Base-by-base conservation (phyloP, 2,329 filamentous ascomycete species). In the Aspergillus novoparasiticus region DNA sequence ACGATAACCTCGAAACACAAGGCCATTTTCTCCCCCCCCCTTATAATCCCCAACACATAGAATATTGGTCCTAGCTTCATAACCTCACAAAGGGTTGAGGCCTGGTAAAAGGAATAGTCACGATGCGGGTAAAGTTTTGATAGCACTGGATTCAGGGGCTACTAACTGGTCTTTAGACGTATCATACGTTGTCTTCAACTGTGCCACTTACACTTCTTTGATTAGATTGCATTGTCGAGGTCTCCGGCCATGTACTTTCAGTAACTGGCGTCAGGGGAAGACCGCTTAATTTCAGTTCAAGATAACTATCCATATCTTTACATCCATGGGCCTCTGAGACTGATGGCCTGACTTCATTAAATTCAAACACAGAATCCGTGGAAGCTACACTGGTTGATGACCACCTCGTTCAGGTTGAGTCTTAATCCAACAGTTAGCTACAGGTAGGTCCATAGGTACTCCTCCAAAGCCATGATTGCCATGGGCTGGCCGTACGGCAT, bases 401-500 rank as follows among this genome's bases (percentile, higher is more conserved):
- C 10, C 26, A 28, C 5, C 12, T 6, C 12, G 19, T 41, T 41
- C 34, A 41, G 6, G 19, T 19, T 16, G 39, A 41, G 5, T 6
- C 34, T 36, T 14, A 16, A 36, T 36, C 16, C 14, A 36, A 36
- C 14, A 36, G 19, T 4, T 9, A 6, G 5, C 16, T 41, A 41
- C 8, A 41, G 16, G 39, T 41, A 41, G 16, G 39, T 41, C 16
- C 39, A 41, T 41, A 91, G 73, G 69, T 90, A 91, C 78, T 94
- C 91, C 0, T 90, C 90, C 67, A 94, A 75, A 0, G 90, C 88
- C 88, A 94, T 93, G 66, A 93, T 92, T 0, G 90, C 91, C 91
- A 94, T 93, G 0, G 90, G 90, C 76, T 94, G 91, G 0, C 91
- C 91, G 70, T 94, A 94, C 8, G 91, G 91, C 91, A 94, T 94